phyloP scores from a whole-genome alignment of 768 basidiomycete species.

The Udeniomyces megalosporus region DNA sequence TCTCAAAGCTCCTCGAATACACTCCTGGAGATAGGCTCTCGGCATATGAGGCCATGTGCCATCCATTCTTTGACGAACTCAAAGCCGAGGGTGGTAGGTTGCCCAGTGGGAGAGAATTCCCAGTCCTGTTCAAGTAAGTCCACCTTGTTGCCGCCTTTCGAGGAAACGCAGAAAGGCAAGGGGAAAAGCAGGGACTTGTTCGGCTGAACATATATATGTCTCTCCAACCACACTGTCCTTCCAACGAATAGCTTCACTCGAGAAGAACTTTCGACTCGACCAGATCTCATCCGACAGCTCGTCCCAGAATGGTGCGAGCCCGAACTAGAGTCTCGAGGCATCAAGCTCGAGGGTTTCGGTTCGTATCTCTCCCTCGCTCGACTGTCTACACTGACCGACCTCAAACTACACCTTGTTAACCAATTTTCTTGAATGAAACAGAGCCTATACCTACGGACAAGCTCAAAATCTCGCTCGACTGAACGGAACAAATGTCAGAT shows the following conservation, averaged over 20 bases:
- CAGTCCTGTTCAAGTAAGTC: conserved; percentile 76
- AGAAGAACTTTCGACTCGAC: conserved; percentile 85
- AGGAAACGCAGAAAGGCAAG: background rate
- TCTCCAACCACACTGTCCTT: conserved; percentile 3
- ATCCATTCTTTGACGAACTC: conserved; percentile 89
- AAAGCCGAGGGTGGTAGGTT: conserved; percentile 76
- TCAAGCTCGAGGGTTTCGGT: background rate
- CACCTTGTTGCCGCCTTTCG: background rate
- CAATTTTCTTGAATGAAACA: background rate
- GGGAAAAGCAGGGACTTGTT: background rate
- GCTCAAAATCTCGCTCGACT: conserved; percentile 78
- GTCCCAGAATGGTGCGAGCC: conserved; percentile 80
- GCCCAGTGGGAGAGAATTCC: conserved; percentile 95
- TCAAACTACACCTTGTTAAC: too few species aligned
- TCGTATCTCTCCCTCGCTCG: conserved; percentile 32
- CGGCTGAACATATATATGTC: background rate
- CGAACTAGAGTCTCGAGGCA: conserved; percentile 40
- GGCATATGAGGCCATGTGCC: conserved; percentile 78
- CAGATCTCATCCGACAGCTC: conserved; percentile 79
- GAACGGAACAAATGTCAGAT: background rate
- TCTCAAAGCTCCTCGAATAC: conserved; percentile 88
- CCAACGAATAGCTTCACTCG: conserved; percentile 5
- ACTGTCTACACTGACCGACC: conserved; percentile 46
- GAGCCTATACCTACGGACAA: conserved; percentile 95
- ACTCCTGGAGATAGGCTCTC: conserved; percentile 87